phyloP scores from a whole-genome alignment of 176 grass and related monocot genomes.

The Oryza nivara region DNA sequence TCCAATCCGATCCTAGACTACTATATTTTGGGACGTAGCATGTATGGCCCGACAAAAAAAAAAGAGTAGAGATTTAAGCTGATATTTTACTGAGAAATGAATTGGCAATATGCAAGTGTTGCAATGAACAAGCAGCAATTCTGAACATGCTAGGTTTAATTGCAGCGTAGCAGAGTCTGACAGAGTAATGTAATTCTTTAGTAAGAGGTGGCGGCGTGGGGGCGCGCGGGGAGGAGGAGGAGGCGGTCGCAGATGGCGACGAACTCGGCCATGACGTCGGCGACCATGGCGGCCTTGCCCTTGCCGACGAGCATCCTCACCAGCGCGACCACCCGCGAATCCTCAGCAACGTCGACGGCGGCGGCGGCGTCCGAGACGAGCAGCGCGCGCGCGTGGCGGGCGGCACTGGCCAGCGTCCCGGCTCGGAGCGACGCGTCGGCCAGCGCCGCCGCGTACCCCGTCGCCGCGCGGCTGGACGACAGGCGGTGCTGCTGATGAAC shows the following conservation, averaged over 20 bases:
- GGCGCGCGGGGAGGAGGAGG: neutral
- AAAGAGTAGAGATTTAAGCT: neutral
- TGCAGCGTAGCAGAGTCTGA: neutral
- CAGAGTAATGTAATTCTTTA: neutral
- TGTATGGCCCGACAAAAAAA: neutral
- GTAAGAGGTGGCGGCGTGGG: too few relatives aligned
- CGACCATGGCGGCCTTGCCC: conserved; percentile 41
- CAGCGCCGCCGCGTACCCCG: conserved; percentile 51
- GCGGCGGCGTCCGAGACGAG: neutral
- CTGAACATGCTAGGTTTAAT: neutral
- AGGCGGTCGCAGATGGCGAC: conserved; percentile 47
- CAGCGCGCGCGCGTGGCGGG: conserved; percentile 36
- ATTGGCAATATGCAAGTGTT: neutral
- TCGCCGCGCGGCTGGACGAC: conserved; percentile 42
- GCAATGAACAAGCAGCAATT: neutral
- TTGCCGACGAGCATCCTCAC: conserved; percentile 51
- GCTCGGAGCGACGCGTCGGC: conserved; percentile 41
- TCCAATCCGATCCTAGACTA: too few relatives aligned
- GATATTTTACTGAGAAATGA: neutral
- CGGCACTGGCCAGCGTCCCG: conserved; percentile 34
- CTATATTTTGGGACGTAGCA: too few relatives aligned
- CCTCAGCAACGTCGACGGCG: neutral
- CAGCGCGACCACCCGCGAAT: conserved; percentile 44
- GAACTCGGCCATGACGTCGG: conserved; percentile 50
- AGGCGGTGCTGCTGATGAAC: neutral